Percentiles rank a stretch among this genome's conserved stretches.
These are phyloP conservation scores for Geranium brycei DNA, from an alignment of 345 rosid genomes.

Conservation along the genomic window DNA sequence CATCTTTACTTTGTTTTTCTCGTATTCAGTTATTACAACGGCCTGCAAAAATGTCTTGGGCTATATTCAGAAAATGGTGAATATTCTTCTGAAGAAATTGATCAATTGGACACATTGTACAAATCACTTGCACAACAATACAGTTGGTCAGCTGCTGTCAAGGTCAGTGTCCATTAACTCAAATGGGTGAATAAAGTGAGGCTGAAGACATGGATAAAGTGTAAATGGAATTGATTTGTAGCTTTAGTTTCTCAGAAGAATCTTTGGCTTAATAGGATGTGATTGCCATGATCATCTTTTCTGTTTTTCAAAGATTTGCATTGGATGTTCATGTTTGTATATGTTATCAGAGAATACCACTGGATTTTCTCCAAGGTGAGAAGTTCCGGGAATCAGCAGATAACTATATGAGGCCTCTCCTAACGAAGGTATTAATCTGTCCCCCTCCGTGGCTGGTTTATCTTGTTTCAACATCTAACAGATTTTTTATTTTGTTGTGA, in stretches of 20 bases:
- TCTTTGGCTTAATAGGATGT: neutral
- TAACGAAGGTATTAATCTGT: slow-evolving; percentile 51
- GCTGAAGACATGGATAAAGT: neutral
- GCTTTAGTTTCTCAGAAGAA: neutral
- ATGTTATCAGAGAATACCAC: slow-evolving; percentile 62
- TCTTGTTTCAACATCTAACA: slow-evolving; percentile 8
- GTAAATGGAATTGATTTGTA: neutral
- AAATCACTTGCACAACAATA: slow-evolving; percentile 56
- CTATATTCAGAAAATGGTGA: slow-evolving; percentile 45
- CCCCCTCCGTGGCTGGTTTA: slow-evolving; percentile 1
- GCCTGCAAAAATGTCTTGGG: slow-evolving; percentile 73
- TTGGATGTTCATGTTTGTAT: neutral
- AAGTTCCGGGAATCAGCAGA: slow-evolving; percentile 67
- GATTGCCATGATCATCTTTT: neutral
- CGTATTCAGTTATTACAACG: slow-evolving; percentile 65
- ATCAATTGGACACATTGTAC: slow-evolving; percentile 64
- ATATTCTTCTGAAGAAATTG: slow-evolving; percentile 62
- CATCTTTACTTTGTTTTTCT: neutral
- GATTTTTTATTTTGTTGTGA: slow-evolving; percentile 6
- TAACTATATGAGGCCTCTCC: slow-evolving; percentile 68
- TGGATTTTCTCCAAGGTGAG: slow-evolving; percentile 85
- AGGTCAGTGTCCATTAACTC: slow-evolving; percentile 29
- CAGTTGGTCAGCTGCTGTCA: slow-evolving; percentile 87
- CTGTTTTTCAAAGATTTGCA: neutral
- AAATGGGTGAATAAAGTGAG: neutral